Conservation (phyloP, 257 asterid species). For the Echites panduratus region DNA sequence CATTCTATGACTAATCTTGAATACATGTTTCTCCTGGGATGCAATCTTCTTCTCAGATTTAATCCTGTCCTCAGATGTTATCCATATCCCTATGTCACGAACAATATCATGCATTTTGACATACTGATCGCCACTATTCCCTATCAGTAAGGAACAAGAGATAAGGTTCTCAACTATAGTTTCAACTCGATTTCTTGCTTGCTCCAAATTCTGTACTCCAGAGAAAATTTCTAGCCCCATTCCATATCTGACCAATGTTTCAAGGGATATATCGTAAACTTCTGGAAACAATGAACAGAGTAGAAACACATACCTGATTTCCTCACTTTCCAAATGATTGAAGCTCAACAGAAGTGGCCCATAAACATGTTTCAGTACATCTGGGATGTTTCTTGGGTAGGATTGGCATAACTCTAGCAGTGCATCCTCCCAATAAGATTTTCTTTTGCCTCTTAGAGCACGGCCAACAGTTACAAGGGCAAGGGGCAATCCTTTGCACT, state of each 20-base stretch:
- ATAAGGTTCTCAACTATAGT: constrained; percentile 1
- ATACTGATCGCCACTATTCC: neutral
- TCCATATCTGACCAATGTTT: constrained; percentile 15
- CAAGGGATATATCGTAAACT: constrained; percentile 11
- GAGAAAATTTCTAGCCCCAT: constrained; percentile 10
- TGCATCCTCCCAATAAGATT: constrained; percentile 14
- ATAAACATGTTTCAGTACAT: constrained; percentile 9
- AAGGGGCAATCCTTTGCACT: constrained; percentile 25
- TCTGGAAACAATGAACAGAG: constrained; percentile 25
- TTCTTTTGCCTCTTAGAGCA: neutral
- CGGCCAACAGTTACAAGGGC: constrained; percentile 22
- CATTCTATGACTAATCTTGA: neutral
- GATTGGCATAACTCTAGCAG: neutral
- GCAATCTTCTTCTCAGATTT: neutral
- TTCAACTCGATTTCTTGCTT: constrained; percentile 11
- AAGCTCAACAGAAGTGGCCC: constrained; percentile 17
- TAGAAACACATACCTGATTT: constrained; percentile 19
- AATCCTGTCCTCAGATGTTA: neutral
- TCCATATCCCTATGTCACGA: constrained; percentile 13
- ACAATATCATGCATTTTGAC: constrained; percentile 6
- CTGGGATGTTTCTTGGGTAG: neutral
- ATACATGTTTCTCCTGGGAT: neutral
- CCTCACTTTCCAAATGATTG: constrained; percentile 12
- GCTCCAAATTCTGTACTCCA: neutral
- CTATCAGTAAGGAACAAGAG: constrained; percentile 14